Conservation (phyloP, 1,139 yeast species). For the Meyerozyma elateridarum region DNA sequence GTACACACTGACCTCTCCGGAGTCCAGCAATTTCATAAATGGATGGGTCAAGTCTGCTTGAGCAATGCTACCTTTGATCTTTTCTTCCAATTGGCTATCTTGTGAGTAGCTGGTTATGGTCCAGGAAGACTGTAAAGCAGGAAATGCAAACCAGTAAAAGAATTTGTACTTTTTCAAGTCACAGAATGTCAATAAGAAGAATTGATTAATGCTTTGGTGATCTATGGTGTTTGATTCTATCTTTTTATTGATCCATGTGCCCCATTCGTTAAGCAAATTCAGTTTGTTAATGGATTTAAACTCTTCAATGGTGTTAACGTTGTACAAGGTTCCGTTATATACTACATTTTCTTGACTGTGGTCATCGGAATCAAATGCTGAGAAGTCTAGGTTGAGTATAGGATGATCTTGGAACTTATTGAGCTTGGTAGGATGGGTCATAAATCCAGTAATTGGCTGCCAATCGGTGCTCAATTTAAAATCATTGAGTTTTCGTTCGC, state of each 20-base stretch:
- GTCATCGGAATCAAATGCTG: constrained; percentile 33
- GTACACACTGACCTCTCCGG: no score
- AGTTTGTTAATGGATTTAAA: constrained; percentile 68
- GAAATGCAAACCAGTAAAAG: constrained; percentile 87
- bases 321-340: constrained; percentile 30
- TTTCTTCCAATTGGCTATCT: constrained; percentile 4
- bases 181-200: constrained; percentile 66
- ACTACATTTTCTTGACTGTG: no score
- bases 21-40: no score
- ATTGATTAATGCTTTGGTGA: constrained; percentile 25
- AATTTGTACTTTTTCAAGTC: constrained; percentile 86
- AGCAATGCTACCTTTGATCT: constrained; percentile 9
- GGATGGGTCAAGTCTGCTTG: no score
- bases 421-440: constrained; percentile 26
- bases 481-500: constrained; percentile 62
- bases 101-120: constrained; percentile 9
- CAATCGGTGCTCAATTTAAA: constrained; percentile 55
- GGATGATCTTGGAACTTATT: constrained; percentile 42
- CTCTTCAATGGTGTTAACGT: constrained; percentile 81
- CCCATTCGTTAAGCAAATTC: constrained; percentile 43
- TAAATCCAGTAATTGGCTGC: constrained; percentile 35
- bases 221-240: constrained; percentile 10
- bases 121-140: constrained; percentile 53
- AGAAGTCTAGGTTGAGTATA: constrained; percentile 32
- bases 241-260: constrained; percentile 25